phyloP scores from a whole-genome alignment of 176 grass and related monocot genomes.

The Oryza australiensis region DNA sequence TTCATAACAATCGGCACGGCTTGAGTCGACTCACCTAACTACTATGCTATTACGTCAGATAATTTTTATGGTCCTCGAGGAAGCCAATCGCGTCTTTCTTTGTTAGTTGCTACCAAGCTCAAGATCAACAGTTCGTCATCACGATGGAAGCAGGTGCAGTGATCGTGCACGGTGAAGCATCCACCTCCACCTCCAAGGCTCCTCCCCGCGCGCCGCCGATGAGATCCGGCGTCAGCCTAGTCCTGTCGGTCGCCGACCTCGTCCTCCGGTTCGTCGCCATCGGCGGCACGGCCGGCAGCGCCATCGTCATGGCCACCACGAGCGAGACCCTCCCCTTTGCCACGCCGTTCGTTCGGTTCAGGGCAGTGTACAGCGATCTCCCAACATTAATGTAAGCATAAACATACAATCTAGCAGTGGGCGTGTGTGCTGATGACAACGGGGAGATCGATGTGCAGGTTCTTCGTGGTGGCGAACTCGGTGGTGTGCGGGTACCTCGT shows the following conservation, averaged over 20 bases:
- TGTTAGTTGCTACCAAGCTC: too few species aligned
- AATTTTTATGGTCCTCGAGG: too few species aligned
- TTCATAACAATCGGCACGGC: background rate
- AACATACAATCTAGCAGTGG: too few species aligned
- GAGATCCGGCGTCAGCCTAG: background rate
- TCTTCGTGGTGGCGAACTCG: constrained; percentile 60
- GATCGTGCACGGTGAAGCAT: constrained; percentile 25
- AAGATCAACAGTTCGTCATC: too few species aligned
- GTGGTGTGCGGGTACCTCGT: constrained; percentile 50
- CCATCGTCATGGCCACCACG: constrained; percentile 41
- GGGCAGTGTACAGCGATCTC: constrained; percentile 45
- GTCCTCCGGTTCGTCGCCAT: constrained; percentile 32
- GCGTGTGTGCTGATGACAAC: background rate
- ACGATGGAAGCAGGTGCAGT: constrained; percentile 17
- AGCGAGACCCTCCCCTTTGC: constrained; percentile 48
- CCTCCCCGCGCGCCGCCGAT: background rate
- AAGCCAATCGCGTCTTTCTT: too few species aligned
- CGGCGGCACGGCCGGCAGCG: constrained; percentile 37
- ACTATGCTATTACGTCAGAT: too few species aligned
- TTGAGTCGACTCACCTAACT: background rate
- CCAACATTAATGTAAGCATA: constrained; percentile 43
- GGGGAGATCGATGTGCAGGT: constrained; percentile 35
- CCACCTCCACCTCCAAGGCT: background rate
- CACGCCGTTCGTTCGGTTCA: constrained; percentile 46
- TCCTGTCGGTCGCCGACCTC: constrained; percentile 31